These are phyloP conservation scores for Pyrenochaeta sp. DNA, from an alignment of 2,329 filamentous ascomycete species.

Conservation along the genomic window DNA sequence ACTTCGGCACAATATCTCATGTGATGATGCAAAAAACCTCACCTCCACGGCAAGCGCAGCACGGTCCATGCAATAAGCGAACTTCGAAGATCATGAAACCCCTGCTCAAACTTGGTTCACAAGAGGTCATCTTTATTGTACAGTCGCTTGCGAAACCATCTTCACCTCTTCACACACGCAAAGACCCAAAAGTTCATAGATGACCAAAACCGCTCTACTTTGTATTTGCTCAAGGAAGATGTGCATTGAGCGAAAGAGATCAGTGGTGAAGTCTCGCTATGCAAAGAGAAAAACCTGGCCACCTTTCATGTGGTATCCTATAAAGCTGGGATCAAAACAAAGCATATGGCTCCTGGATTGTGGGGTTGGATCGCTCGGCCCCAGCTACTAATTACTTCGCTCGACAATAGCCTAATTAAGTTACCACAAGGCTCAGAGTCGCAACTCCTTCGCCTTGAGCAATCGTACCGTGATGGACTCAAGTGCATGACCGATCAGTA, in stretches of 20 bases:
- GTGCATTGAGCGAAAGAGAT: neutral
- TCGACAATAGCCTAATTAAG: too few relatives aligned
- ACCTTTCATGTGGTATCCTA: neutral
- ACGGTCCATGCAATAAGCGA: neutral
- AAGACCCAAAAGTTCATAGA: neutral
- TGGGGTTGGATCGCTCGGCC: neutral
- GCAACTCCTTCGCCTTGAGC: neutral
- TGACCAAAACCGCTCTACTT: neutral
- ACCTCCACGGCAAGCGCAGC: neutral
- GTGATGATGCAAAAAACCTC: neutral
- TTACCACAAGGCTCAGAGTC: slow-evolving; percentile 2
- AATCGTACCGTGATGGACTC: neutral
- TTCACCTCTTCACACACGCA: too few relatives aligned
- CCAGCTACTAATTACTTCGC: slow-evolving; percentile 1
- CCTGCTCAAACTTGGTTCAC: neutral
- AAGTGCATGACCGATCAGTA: neutral
- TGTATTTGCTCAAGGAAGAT: neutral
- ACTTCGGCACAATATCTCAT: neutral
- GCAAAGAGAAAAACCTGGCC: neutral
- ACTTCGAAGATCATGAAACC: neutral
- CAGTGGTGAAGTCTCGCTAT: neutral
- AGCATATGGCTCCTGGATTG: slow-evolving; percentile 5
- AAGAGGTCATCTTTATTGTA: neutral
- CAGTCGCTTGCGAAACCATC: too few relatives aligned
- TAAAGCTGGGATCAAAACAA: slow-evolving; percentile 1